Conservation (phyloP, 805 yeast genomes). For the Myxozyma geophila region DNA sequence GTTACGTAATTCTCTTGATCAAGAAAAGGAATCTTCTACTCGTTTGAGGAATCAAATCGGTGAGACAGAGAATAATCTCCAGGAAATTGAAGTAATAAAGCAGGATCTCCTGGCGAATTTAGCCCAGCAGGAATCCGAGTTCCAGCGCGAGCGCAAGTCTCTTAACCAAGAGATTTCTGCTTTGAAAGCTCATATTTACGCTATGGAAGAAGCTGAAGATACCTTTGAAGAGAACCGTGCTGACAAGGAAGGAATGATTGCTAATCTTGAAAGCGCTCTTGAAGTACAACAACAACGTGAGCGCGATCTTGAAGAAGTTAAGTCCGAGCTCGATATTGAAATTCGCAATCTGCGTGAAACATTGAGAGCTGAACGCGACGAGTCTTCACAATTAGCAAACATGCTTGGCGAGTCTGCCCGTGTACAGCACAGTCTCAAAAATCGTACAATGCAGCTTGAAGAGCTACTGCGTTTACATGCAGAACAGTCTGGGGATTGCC, state of each 20-base stretch:
- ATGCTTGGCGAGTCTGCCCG: constrained; percentile 9
- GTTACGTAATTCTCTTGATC: constrained; percentile 41
- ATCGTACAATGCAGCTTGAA: constrained; percentile 8
- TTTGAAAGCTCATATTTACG: constrained; percentile 52
- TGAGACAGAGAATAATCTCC: constrained; percentile 41
- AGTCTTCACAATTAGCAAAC: constrained; percentile 4
- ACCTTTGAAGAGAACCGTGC: constrained; percentile 26
- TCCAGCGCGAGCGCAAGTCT: constrained; percentile 56
- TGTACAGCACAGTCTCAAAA: background rate
- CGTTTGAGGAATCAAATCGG: constrained; percentile 44
- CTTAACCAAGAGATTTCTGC: constrained; percentile 57
- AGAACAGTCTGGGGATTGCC: background rate
- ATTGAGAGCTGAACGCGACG: constrained; percentile 20
- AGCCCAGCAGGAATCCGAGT: constrained; percentile 66
- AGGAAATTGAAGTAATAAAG: constrained; percentile 52
- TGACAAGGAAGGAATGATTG: constrained; percentile 32
- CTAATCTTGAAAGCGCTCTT: constrained; percentile 28
- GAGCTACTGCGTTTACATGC: constrained; percentile 9
- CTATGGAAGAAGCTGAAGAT: constrained; percentile 53
- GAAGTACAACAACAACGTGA: constrained; percentile 45
- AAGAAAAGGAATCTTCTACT: constrained; percentile 54
- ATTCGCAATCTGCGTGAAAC: constrained; percentile 27
- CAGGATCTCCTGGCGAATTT: constrained; percentile 69
- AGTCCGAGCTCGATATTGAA: constrained; percentile 24
- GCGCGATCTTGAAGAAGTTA: constrained; percentile 31